Evolutionary conservation across 2,329 filamentous ascomycete species (phyloP), one percentile per base, ranked within the genome.

Genomic region (Talaromyces sp.): DNA sequence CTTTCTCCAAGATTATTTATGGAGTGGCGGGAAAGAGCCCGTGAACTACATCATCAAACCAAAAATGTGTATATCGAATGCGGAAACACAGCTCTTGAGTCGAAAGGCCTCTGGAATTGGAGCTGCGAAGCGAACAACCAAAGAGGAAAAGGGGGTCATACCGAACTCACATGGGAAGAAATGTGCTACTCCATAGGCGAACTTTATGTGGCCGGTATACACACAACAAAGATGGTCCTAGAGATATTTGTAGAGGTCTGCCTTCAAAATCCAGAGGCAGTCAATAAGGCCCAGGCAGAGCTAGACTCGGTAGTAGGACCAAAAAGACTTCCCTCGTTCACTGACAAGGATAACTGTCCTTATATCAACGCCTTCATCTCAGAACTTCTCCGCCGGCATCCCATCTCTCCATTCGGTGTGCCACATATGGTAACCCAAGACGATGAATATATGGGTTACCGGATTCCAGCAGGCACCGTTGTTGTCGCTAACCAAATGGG

Each of bases 401-500:
- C 78, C 2, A 72, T 78, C 0, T 76, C 77, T 0, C 79, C 81
- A 0, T 69, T 80, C 0, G 80, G 77, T 0, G 77, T 79, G 3
- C 82, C 81, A 1, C 81, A 83, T 62, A 79, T 80, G 1, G 73
- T 76, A 0, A 79, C 77, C 1, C 74, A 78, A 39, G 81, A 82
- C 61, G 82, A 84, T 65, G 68, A 70, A 27, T 83, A 81, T 66
- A 73, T 76, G 43, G 80, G 79, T 24, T 83, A 79, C 68, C 73
- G 74, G 43, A 81, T 84, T 22, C 81, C 82, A 3, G 74, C 77
- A 1, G 82, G 78, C 5, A 82, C 82, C 1, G 78, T 76, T 0
- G 71, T 85, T 2, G 67, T 79, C 1, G 75, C 74, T 2, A 80
- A 80, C 68, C 74, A 75, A 2, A 80, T 78, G 78, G 75, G 77